These are phyloP conservation scores for Hypoxylon sp. DNA, from an alignment of 2,329 filamentous ascomycete species.

Conservation along the genomic window DNA sequence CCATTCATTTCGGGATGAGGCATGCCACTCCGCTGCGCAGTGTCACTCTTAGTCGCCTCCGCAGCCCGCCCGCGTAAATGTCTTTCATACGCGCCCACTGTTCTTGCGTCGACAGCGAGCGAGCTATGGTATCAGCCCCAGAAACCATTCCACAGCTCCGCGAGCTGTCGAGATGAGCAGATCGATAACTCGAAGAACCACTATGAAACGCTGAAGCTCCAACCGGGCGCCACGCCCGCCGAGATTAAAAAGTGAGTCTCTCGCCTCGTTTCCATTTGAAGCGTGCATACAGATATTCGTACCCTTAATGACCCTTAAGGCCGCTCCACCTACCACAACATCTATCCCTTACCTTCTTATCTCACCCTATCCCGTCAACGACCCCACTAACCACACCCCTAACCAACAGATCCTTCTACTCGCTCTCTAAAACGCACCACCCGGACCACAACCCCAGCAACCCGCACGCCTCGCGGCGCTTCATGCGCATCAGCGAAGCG, in stretches of 20 bases:
- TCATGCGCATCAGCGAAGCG: conserved; percentile 87
- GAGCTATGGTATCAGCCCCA: conserved; percentile 22
- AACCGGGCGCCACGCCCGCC: conserved; percentile 74
- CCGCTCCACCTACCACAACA: conserved; percentile 1
- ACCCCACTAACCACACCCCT: conserved; percentile 1
- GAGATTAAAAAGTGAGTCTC: conserved; percentile 85
- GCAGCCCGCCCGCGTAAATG: conserved; percentile 44
- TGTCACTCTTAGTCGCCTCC: conserved; percentile 47
- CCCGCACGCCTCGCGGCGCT: conserved; percentile 79
- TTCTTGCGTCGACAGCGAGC: not conserved
- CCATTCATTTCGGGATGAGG: conserved; percentile 69
- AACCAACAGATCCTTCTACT: conserved; percentile 79
- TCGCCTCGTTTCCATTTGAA: not conserved
- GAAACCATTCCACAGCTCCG: conserved; percentile 62
- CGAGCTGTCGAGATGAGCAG: conserved; percentile 55
- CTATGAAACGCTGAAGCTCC: conserved; percentile 86
- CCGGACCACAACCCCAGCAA: conserved; percentile 90
- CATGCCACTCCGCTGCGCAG: conserved; percentile 68
- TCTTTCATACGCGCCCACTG: conserved; percentile 26
- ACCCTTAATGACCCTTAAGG: not conserved
- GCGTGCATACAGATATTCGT: too few relatives aligned
- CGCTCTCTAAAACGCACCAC: conserved; percentile 91
- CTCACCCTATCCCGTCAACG: not conserved
- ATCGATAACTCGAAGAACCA: conserved; percentile 69
- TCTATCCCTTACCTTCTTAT: conserved; percentile 1